These are phyloP conservation scores for Borealophlyctis nickersoniae DNA, from an alignment of 192 early-diverging fungal genomes.

Conservation along the genomic window DNA sequence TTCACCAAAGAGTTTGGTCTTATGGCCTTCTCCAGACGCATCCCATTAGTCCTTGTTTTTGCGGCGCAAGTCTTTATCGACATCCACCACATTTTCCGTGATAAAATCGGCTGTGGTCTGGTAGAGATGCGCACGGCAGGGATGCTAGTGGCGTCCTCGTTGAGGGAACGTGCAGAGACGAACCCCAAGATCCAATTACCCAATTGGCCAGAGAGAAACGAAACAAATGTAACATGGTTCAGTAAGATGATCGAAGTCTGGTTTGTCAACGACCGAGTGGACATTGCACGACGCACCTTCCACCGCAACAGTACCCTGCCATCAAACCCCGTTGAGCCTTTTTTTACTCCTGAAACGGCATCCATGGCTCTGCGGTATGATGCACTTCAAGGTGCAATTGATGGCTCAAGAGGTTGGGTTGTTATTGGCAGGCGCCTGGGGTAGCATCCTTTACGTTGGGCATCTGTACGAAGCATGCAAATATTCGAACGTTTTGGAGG, in stretches of 20 bases:
- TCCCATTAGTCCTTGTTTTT: slow-evolving; percentile 7
- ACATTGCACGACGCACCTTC: not conserved
- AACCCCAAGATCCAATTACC: not conserved
- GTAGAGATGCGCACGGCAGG: not conserved
- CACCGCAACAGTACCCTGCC: not conserved
- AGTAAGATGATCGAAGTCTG: not conserved
- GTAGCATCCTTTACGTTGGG: slow-evolving; percentile 4
- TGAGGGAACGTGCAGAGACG: not conserved
- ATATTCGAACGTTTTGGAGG: not conserved
- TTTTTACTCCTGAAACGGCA: not conserved
- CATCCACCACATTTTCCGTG: slow-evolving; percentile 11
- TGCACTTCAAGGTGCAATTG: slow-evolving; percentile 10
- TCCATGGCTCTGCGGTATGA: slow-evolving; percentile 8
- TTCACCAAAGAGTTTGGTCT: slow-evolving; percentile 6
- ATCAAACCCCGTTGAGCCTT: not conserved
- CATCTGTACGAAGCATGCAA: slow-evolving; percentile 20
- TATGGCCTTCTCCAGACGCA: slow-evolving; percentile 1
- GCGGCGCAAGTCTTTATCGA: slow-evolving; percentile 14
- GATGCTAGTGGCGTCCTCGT: not conserved
- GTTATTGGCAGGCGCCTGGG: slow-evolving; percentile 8
- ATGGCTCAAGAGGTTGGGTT: slow-evolving; percentile 7
- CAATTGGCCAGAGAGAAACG: slow-evolving; percentile 7
- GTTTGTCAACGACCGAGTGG: slow-evolving; percentile 10
- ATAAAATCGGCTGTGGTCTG: not conserved
- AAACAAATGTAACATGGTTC: not conserved